A percentile compares a stretch with the other conserved stretches of the same genome.
Conservation (phyloP, 1,139 yeast genomes). For the Saccharomyces hybrid region DNA sequence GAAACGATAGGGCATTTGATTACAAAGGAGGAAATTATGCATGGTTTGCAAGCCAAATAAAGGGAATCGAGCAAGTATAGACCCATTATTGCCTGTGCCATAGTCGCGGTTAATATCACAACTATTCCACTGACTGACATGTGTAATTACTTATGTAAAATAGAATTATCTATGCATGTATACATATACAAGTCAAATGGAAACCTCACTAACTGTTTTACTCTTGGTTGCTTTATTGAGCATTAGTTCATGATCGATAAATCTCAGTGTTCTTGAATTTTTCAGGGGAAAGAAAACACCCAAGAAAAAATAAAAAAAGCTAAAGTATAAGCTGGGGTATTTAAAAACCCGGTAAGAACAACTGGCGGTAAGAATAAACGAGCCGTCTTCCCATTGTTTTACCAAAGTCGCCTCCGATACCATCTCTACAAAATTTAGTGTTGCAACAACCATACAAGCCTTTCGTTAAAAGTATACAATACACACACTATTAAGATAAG, state of each 20-base stretch:
- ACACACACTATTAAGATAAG: background rate
- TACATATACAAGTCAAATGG: background rate
- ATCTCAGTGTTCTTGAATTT: background rate
- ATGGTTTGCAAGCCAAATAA: constrained; percentile 48
- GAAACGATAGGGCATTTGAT: constrained; percentile 95
- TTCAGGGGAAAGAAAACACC: background rate
- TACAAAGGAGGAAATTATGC: constrained; percentile 92
- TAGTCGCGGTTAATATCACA: background rate
- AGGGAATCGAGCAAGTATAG: background rate
- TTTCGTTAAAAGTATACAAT: too few species aligned
- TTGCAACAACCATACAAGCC: background rate
- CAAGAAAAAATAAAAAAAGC: background rate
- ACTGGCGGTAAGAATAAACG: background rate
- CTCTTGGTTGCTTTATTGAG: background rate
- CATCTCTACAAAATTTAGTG: background rate
- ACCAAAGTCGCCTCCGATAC: too few species aligned
- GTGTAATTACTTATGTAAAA: background rate
- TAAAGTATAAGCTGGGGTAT: background rate
- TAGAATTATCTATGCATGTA: background rate
- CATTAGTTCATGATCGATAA: background rate
- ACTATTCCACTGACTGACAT: background rate
- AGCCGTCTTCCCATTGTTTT: too few species aligned
- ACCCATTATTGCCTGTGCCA: background rate
- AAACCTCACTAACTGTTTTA: background rate
- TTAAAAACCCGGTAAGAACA: background rate